phyloP scores from a whole-genome alignment of 2,329 filamentous ascomycete species.

The Calonectria pteridis region DNA sequence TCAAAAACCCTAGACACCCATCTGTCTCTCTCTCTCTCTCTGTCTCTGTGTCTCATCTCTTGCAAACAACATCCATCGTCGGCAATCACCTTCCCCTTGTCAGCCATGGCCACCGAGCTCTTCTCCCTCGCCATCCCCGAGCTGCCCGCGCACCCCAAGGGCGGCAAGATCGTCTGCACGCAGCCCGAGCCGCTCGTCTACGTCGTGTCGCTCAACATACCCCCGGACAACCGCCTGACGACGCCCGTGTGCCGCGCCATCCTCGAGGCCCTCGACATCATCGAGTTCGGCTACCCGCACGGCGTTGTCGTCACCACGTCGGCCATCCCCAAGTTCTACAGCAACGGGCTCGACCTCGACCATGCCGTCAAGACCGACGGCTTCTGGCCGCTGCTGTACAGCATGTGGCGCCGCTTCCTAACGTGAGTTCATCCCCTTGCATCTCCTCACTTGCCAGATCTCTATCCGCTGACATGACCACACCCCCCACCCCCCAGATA shows the following conservation, averaged over 20 bases:
- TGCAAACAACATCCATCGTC: background rate
- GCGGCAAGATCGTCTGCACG: conserved; percentile 73
- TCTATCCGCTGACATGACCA: background rate
- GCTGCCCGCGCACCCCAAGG: conserved; percentile 55
- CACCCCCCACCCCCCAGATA: conserved; percentile 54
- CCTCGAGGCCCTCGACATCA: conserved; percentile 78
- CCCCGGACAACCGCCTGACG: conserved; percentile 82
- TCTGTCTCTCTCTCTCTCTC: background rate
- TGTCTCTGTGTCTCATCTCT: no score
- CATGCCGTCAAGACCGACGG: conserved; percentile 70
- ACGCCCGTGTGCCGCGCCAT: conserved; percentile 76
- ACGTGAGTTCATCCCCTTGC: conserved; percentile 40
- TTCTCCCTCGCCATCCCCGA: conserved; percentile 67
- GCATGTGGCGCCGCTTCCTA: conserved; percentile 71
- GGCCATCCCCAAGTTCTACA: conserved; percentile 82
- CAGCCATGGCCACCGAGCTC: conserved; percentile 41
- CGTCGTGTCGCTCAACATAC: conserved; percentile 77
- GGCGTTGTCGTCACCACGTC: conserved; percentile 85
- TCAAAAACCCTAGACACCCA: background rate
- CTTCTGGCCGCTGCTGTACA: conserved; percentile 75
- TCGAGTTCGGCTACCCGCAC: conserved; percentile 75
- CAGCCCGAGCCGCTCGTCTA: conserved; percentile 73
- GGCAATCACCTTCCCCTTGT: background rate
- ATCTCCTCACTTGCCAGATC: no score
- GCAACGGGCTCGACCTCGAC: conserved; percentile 83